phyloP scores from a whole-genome alignment of 1,284 basidiomycete genomes.

The Serendipita sp. region DNA sequence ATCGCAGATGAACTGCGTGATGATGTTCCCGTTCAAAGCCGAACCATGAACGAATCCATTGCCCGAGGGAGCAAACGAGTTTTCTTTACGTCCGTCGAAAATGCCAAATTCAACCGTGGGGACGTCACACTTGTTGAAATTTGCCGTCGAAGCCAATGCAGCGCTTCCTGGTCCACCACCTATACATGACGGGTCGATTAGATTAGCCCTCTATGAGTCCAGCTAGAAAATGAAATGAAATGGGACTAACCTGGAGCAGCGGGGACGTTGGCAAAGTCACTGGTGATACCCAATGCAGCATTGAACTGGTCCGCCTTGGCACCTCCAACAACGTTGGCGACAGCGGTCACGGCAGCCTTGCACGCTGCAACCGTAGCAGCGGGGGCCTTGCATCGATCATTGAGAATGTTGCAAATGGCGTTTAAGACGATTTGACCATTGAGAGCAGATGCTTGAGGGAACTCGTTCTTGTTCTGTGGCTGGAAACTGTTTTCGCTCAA shows the following conservation, averaged over 20 bases:
- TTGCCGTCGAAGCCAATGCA: constrained; percentile 12
- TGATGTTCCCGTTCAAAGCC: constrained; percentile 37
- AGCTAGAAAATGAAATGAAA: too few species aligned
- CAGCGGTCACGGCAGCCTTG: constrained; percentile 14
- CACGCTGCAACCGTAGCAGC: constrained; percentile 13
- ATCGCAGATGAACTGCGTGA: constrained; percentile 43
- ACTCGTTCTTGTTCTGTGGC: background rate
- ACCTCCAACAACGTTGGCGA: constrained; percentile 15
- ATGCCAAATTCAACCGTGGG: constrained; percentile 38
- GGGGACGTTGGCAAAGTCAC: constrained; percentile 14
- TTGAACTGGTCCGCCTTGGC: constrained; percentile 21
- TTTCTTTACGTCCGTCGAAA: constrained; percentile 38
- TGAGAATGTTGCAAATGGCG: constrained; percentile 23
- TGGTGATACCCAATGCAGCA: constrained; percentile 14
- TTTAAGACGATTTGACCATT: constrained; percentile 40
- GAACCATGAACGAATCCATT: constrained; percentile 36
- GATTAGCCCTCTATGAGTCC: too few species aligned
- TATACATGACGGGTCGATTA: too few species aligned
- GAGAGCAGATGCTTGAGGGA: constrained; percentile 25
- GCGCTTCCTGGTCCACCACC: constrained; percentile 9
- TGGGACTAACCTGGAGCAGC: constrained; percentile 6
- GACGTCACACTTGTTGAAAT: constrained; percentile 35
- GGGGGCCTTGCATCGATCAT: constrained; percentile 20
- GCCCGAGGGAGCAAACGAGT: constrained; percentile 38
- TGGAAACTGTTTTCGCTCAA: background rate